phyloP scores from a whole-genome alignment of 2,329 filamentous ascomycete genomes.

The Diplocarpon mali region DNA sequence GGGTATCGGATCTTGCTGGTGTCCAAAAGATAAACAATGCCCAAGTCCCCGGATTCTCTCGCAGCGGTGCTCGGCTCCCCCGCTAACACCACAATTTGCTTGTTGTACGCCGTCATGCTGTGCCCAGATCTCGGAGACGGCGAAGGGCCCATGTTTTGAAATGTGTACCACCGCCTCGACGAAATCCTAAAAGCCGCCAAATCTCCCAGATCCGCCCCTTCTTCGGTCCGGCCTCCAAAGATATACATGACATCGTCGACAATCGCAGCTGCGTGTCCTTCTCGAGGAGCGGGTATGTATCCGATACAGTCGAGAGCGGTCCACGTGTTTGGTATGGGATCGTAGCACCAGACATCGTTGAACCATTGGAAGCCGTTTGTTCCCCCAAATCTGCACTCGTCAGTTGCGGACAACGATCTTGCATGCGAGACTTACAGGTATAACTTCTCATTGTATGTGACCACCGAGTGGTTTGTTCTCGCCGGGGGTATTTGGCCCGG shows the following conservation, averaged over 20 bases:
- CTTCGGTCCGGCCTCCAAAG: conserved; percentile 90
- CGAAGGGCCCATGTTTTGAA: conserved; percentile 97
- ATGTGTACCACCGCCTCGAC: conserved; percentile 93
- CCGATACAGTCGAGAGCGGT: conserved; percentile 88
- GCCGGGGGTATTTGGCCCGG: conserved; percentile 68
- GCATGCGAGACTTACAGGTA: conserved; percentile 58
- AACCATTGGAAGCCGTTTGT: conserved; percentile 97
- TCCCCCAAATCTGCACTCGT: conserved; percentile 66
- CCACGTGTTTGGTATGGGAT: conserved; percentile 75
- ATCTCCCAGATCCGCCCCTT: conserved; percentile 85
- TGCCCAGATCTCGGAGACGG: conserved; percentile 90
- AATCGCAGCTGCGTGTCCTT: conserved; percentile 86
- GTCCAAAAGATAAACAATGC: conserved; percentile 82
- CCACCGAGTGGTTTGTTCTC: conserved; percentile 86
- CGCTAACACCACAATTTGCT: conserved; percentile 83
- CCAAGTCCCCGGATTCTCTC: conserved; percentile 71
- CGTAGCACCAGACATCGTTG: conserved; percentile 97
- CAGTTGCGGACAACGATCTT: conserved; percentile 7
- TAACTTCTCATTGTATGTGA: conserved; percentile 87
- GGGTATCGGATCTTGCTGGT: conserved; percentile 96
- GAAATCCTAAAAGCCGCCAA: conserved; percentile 76
- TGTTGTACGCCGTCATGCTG: conserved; percentile 92
- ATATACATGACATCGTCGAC: conserved; percentile 99
- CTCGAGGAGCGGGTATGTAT: conserved; percentile 86
- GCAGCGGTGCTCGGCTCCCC: conserved; percentile 88